Conservation (phyloP, 2,329 filamentous ascomycete genomes). For the Talaromyces pinophilus region DNA sequence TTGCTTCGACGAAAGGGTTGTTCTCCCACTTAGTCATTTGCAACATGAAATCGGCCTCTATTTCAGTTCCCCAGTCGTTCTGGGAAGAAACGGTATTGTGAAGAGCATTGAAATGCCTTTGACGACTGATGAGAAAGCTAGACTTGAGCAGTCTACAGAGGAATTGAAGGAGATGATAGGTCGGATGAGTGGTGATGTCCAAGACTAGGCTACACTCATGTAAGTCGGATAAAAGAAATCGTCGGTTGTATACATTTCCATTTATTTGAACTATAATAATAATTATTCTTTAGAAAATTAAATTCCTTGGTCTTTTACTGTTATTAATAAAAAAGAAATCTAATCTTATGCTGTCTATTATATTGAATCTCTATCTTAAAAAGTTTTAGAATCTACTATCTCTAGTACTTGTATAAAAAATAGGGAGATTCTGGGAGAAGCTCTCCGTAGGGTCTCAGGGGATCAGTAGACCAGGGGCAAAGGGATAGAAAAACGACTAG, state of each 20-base stretch:
- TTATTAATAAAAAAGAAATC: background rate
- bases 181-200: background rate
- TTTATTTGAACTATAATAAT: background rate
- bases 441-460: background rate
- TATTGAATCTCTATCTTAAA: background rate
- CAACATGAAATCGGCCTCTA: constrained; percentile 52
- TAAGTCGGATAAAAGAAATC: background rate
- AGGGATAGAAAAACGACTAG: background rate
- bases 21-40: constrained; percentile 54
- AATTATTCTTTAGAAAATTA: background rate
- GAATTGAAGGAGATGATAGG: background rate
- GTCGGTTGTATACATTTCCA: background rate
- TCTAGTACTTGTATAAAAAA: background rate
- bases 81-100: constrained; percentile 52
- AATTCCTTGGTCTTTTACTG: background rate
- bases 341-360: background rate
- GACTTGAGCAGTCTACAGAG: background rate
- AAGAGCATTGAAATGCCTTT: constrained; percentile 32
- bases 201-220: background rate
- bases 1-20: constrained; percentile 50
- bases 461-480: background rate
- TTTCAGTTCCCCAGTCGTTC: constrained; percentile 52
- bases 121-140: constrained; percentile 25
- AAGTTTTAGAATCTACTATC: background rate
- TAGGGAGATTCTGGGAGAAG: background rate